Percentiles rank a stretch among this genome's conserved stretches.
phyloP scores from a whole-genome alignment of 1,139 yeast genomes.

The Pneumocystis wakefieldiae region DNA sequence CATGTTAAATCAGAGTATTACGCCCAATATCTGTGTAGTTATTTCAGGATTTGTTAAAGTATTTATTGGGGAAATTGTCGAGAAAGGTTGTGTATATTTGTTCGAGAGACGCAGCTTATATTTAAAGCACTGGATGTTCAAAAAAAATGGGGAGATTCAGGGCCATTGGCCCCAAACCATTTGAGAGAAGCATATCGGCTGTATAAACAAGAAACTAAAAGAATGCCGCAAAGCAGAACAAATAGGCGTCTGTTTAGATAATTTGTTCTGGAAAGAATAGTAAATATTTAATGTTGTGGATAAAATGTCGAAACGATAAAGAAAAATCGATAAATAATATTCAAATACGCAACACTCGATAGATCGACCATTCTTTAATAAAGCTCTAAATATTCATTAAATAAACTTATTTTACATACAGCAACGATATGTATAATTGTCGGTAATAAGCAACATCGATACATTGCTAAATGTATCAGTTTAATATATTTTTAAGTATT shows the following conservation, averaged over 20 bases:
- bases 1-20: constrained; percentile 67
- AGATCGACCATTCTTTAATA: background rate
- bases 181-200: constrained; percentile 79
- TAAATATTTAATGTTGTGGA: too few relatives aligned
- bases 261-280: too few relatives aligned
- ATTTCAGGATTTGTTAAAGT: constrained; percentile 80
- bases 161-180: constrained; percentile 70
- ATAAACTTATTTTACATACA: background rate
- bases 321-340: too few relatives aligned
- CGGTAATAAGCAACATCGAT: background rate
- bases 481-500: background rate
- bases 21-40: constrained; percentile 67
- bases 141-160: constrained; percentile 21
- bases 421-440: background rate
- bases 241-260: constrained; percentile 3
- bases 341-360: background rate
- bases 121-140: constrained; percentile 14
- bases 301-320: too few relatives aligned
- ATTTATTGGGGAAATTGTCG: constrained; percentile 75
- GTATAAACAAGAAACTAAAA: constrained; percentile 48
- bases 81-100: constrained; percentile 46
- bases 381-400: background rate
- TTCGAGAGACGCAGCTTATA: constrained; percentile 21
- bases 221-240: constrained; percentile 30
- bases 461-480: background rate